phyloP scores from a whole-genome alignment of 768 basidiomycete species.

The Pleurotus giganteus region DNA sequence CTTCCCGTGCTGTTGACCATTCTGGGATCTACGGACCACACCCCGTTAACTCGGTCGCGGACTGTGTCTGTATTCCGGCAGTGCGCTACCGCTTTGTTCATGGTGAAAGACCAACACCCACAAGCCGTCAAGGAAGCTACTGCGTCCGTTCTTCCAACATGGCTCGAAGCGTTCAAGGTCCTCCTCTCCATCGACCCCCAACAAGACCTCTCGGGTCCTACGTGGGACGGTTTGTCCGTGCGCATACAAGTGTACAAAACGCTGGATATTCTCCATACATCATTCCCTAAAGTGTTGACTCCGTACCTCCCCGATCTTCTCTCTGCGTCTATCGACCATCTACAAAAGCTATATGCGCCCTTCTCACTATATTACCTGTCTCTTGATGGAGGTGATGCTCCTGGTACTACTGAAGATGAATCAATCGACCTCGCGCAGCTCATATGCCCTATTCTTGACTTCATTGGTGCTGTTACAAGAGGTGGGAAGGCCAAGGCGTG shows the following conservation, averaged over 20 bases:
- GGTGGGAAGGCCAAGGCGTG: constrained; percentile 65
- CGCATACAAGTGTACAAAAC: constrained; percentile 88
- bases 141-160: constrained; percentile 77
- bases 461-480: constrained; percentile 64
- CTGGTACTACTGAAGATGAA: constrained; percentile 74
- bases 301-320: constrained; percentile 64
- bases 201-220: constrained; percentile 55
- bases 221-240: constrained; percentile 83
- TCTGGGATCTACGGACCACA: constrained; percentile 74
- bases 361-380: constrained; percentile 65
- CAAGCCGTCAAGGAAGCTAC: constrained; percentile 82
- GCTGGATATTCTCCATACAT: constrained; percentile 72
- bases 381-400: constrained; percentile 45
- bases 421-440: constrained; percentile 73
- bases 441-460: constrained; percentile 78
- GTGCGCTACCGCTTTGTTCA: constrained; percentile 85
- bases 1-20: constrained; percentile 83
- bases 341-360: constrained; percentile 54
- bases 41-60: constrained; percentile 78
- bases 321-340: constrained; percentile 53
- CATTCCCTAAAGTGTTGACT: constrained; percentile 75
- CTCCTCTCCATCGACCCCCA: constrained; percentile 65
- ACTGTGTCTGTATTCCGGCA: constrained; percentile 89
- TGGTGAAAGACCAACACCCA: constrained; percentile 93
- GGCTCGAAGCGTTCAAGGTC: constrained; percentile 88